A percentile compares a stretch with the other conserved stretches of the same genome.
These are phyloP conservation scores for Geotrichum klebahnii DNA, from an alignment of 1,139 yeast species.

Conservation along the genomic window DNA sequence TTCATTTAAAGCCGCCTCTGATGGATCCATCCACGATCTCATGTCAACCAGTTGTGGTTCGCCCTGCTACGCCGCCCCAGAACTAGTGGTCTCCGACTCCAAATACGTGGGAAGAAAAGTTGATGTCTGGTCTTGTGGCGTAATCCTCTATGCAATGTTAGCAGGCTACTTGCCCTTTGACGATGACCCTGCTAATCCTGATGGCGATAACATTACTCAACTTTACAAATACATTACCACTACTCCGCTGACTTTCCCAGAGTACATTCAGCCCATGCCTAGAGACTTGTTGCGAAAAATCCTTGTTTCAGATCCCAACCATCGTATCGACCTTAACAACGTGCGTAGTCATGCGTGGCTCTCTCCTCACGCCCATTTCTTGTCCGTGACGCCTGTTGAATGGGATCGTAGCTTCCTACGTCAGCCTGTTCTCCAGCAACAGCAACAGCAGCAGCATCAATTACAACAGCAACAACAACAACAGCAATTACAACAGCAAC, in stretches of 20 bases:
- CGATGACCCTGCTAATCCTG: slow-evolving; percentile 95
- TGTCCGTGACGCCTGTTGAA: slow-evolving; percentile 79
- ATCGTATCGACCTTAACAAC: slow-evolving; percentile 62
- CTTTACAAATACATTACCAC: slow-evolving; percentile 86
- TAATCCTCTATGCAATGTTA: slow-evolving; percentile 90
- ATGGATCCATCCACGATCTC: slow-evolving; percentile 48
- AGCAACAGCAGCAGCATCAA: neutral
- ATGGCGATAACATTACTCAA: slow-evolving; percentile 88
- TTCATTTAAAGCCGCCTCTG: slow-evolving; percentile 50
- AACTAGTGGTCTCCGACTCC: slow-evolving; percentile 77
- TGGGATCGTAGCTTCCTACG: slow-evolving; percentile 57
- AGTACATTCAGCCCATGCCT: slow-evolving; percentile 84
- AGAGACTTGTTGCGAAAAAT: slow-evolving; percentile 84
- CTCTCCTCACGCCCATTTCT: slow-evolving; percentile 70
- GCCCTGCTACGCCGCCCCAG: slow-evolving; percentile 98
- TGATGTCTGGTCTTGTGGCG: slow-evolving; percentile 96
- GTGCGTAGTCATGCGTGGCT: slow-evolving; percentile 86
- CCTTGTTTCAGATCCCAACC: slow-evolving; percentile 79
- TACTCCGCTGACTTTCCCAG: slow-evolving; percentile 92
- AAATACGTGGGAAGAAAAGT: slow-evolving; percentile 93
- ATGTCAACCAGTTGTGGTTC: slow-evolving; percentile 98
- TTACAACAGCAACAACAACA: neutral
- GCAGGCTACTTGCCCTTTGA: slow-evolving; percentile 97
- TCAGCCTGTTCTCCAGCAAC: slow-evolving; percentile 18
- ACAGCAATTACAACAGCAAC: neutral